Base-by-base conservation (phyloP, 148 eudicot genomes). In the Tetragonia tetragonoides region DNA sequence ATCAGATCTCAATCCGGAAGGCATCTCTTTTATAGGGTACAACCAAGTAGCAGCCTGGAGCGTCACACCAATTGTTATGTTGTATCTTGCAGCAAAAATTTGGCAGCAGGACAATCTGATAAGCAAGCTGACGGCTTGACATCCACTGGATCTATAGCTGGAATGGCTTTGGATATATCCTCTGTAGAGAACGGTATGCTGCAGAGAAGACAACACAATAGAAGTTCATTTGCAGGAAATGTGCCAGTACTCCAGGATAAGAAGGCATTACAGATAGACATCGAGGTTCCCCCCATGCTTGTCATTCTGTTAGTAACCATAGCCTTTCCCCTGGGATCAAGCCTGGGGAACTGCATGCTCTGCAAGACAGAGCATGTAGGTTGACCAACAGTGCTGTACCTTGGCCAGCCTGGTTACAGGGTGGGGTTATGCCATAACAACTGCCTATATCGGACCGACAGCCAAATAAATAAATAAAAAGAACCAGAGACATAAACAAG, bases 141-240 rank as follows among this genome's bases (percentile, higher is more conserved):
- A 76, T 85, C 86, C 84, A 89, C 78, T 81, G 92, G 98, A 74
- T 93, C 98, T 17, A 86, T 67, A 40, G 82, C 88, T 4, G 99
- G 97, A 82, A 96, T 91, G 49, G 99, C 96, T 91, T 91, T 90
- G 73, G 96, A 96, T 66, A 96, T 91, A 79, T 96, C 99, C 39
- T 93, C 99, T 0, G 99, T 93, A 49, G 91, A 91, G 83, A 96
- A 96, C 17, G 99, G 99, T 72, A 96, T 96, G 87, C 99, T 96
- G 92, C 87, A 82, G 77, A 18, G 77, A 54, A 41, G 6, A 73
- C 38, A 63, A 47, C 20, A 75, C 0, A 34, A 62, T 41, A 47
- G 46, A 41, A 73, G 21, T 72, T 74, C 72, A 67, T 7, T 66
- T 39, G 41, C 47, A 15, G 40, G 59, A 21, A 65, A 73, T 2